Percentiles rank a stretch among this genome's conserved stretches.
These are phyloP conservation scores for Cutaneotrichosporon sp. DNA, from an alignment of 1,284 basidiomycete genomes.

Conservation along the genomic window DNA sequence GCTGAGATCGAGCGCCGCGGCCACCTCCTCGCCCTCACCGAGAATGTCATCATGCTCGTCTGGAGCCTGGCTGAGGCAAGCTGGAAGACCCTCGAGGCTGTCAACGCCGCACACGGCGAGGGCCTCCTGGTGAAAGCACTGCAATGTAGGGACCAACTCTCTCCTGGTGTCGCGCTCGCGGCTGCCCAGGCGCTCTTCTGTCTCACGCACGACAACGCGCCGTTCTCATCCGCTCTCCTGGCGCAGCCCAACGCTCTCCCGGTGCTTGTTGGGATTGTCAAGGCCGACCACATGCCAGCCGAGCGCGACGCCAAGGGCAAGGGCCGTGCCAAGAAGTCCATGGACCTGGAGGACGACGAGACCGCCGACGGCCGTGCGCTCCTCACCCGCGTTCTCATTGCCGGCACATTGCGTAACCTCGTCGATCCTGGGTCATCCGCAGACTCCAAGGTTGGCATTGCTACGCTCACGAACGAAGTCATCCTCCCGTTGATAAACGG, in stretches of 20 bases:
- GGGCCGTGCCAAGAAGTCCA: constrained; percentile 37
- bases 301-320: constrained; percentile 54
- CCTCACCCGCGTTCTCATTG: constrained; percentile 66
- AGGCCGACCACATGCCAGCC: constrained; percentile 44
- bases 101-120: constrained; percentile 72
- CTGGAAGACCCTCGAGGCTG: constrained; percentile 80
- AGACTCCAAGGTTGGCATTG: constrained; percentile 60
- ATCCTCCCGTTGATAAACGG: constrained; percentile 71
- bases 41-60: constrained; percentile 83
- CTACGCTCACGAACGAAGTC: constrained; percentile 58
- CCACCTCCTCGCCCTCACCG: constrained; percentile 78
- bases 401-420: constrained; percentile 76
- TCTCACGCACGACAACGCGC: constrained; percentile 79
- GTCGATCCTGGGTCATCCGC: constrained; percentile 63
- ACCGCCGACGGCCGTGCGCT: constrained; percentile 48
- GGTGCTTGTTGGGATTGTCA: constrained; percentile 69
- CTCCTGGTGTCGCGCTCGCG: constrained; percentile 68
- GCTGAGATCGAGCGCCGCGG: constrained; percentile 64
- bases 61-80: constrained; percentile 85
- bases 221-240: constrained; percentile 64
- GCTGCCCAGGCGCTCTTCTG: constrained; percentile 88
- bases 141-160: constrained; percentile 64
- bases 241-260: constrained; percentile 64
- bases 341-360: constrained; percentile 32
- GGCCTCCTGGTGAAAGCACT: constrained; percentile 84